These are phyloP conservation scores for Polychaeton citri DNA, from an alignment of 2,329 filamentous ascomycete species.

Conservation along the genomic window DNA sequence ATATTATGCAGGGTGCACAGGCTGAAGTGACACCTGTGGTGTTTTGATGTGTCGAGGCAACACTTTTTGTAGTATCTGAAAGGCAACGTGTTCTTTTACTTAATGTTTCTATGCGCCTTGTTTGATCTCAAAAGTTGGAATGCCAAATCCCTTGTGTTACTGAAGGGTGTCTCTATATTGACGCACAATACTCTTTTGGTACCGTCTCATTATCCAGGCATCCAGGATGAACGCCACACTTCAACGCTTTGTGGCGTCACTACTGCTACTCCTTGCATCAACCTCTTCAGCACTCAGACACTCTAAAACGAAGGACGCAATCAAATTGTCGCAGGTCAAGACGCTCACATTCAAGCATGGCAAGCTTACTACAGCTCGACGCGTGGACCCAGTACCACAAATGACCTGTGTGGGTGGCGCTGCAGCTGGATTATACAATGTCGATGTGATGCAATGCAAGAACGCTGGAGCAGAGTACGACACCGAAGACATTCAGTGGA, in stretches of 20 bases:
- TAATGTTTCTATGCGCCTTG: too few species aligned
- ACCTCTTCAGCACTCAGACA: conserved; percentile 7
- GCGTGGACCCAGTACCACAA: conserved; percentile 58
- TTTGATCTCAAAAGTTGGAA: too few species aligned
- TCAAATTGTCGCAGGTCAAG: conserved; percentile 55
- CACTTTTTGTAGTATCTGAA: too few species aligned
- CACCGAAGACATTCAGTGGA: conserved; percentile 76
- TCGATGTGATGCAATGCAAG: conserved; percentile 78
- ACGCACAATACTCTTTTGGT: too few species aligned
- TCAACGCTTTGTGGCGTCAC: not conserved
- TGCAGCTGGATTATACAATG: conserved; percentile 48
- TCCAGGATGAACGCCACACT: not conserved
- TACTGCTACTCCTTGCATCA: conserved; percentile 6
- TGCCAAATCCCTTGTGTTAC: too few species aligned
- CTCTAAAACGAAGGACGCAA: conserved; percentile 27
- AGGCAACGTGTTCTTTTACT: too few species aligned
- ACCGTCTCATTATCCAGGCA: not conserved
- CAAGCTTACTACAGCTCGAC: conserved; percentile 59
- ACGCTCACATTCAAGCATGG: conserved; percentile 62
- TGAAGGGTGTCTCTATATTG: too few species aligned
- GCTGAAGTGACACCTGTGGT: too few species aligned
- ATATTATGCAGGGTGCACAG: too few species aligned
- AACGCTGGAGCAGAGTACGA: conserved; percentile 75
- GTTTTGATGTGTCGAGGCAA: too few species aligned
- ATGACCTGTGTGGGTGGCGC: conserved; percentile 60